A percentile compares a stretch with the other conserved stretches of the same genome.
phyloP scores from a whole-genome alignment of 495 filamentous ascomycete genomes.

The Penicillium dipodomyicola region DNA sequence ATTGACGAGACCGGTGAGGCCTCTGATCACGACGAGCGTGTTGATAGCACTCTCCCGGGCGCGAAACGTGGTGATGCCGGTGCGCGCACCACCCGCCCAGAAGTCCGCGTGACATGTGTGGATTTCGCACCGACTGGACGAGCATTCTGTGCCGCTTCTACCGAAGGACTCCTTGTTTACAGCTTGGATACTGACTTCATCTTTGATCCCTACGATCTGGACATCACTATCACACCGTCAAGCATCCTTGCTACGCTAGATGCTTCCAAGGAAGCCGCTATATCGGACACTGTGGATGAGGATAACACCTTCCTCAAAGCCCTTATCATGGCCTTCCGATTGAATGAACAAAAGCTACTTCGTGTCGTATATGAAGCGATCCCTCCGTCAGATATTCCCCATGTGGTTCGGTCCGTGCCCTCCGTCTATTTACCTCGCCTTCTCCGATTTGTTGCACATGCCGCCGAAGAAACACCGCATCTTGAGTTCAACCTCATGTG shows the following conservation, averaged over 20 bases:
- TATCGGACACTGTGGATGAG: slow-evolving; percentile 31
- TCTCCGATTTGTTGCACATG: slow-evolving; percentile 78
- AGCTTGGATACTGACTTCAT: slow-evolving; percentile 72
- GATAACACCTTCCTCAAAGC: slow-evolving; percentile 85
- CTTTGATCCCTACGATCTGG: slow-evolving; percentile 96
- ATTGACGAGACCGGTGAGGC: slow-evolving; percentile 85
- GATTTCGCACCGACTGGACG: slow-evolving; percentile 86
- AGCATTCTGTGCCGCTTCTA: slow-evolving; percentile 90
- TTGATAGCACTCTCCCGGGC: slow-evolving; percentile 83
- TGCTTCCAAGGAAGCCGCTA: slow-evolving; percentile 34
- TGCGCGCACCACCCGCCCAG: slow-evolving; percentile 67
- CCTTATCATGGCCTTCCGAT: slow-evolving; percentile 92
- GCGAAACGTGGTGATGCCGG: slow-evolving; percentile 82
- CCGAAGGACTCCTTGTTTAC: slow-evolving; percentile 91
- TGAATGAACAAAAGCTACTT: slow-evolving; percentile 77
- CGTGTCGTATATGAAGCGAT: slow-evolving; percentile 81
- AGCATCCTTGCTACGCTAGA: slow-evolving; percentile 74
- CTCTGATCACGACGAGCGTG: slow-evolving; percentile 81
- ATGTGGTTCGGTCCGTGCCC: slow-evolving; percentile 77
- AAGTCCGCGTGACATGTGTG: slow-evolving; percentile 81
- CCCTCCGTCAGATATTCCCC: slow-evolving; percentile 68
- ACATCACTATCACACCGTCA: slow-evolving; percentile 84
- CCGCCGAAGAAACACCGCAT: slow-evolving; percentile 87
- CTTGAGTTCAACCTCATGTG: slow-evolving; percentile 91
- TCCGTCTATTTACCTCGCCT: slow-evolving; percentile 80